Base-by-base conservation (phyloP, 1,139 yeast genomes). In the Geotrichum restrictum region DNA sequence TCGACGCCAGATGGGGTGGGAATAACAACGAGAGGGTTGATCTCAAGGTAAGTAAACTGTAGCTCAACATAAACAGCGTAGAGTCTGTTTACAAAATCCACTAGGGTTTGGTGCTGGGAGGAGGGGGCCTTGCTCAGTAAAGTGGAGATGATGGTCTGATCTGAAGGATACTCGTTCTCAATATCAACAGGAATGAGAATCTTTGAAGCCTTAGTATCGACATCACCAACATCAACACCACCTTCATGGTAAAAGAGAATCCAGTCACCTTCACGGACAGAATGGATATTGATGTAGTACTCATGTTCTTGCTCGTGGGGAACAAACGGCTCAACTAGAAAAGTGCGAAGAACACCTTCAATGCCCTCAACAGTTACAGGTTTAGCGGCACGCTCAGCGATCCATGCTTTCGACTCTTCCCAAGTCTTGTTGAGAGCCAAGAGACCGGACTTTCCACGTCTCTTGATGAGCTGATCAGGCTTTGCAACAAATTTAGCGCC, bases 201-300 rank as follows among this genome's bases (percentile, higher is more conserved):
- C 67, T 71, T 71, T 45, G 74, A 64, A 32, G 77, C 77, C 69
- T 74, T 74, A 54, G 77, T 66, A 56, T 74, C 77, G 42, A 74
- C 77, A 54, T 74, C 78, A 49, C 77, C 77, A 34, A 74, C 78
- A 53, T 74, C 78, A 41, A 74, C 77, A 59, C 77, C 77, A 48
- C 77, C 77, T 61, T 74, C 78, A 62, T 74, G 76, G 64, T 74
- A 74, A 60, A 74, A 74, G 56, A 74, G 68, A 53, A 74, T 74
- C 74, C 74, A 71, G 67, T 74, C 77, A 36, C 77, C 77, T 59
- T 74, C 77, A 49, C 78, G 69, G 49, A 71, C 74, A 8, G 77
- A 73, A 70, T 74, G 72, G 61, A 74, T 74, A 66, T 74, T 74
- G 65, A 74, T 73, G 64, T 74, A 74, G 66, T 74, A 74, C 64